Percentiles rank a stretch among this genome's conserved stretches.
Conservation (phyloP, 2,329 filamentous ascomycete genomes). For the Phoma herbarum region DNA sequence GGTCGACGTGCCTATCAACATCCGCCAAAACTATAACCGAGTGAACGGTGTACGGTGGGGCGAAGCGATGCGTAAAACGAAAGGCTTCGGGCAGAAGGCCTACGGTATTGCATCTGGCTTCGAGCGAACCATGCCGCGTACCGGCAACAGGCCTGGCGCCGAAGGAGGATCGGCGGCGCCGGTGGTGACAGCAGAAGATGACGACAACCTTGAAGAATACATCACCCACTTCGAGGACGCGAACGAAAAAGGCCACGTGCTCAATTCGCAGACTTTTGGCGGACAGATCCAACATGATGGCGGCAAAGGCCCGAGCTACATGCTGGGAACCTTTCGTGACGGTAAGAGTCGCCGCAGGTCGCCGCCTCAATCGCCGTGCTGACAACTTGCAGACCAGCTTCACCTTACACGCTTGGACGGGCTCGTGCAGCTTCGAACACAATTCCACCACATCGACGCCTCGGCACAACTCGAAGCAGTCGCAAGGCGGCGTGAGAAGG, state of each 20-base stretch:
- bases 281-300: constrained; percentile 77
- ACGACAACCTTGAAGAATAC: constrained; percentile 70
- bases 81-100: constrained; percentile 54
- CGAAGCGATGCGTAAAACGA: constrained; percentile 69
- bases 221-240: constrained; percentile 65
- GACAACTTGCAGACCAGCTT: constrained; percentile 70
- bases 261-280: constrained; percentile 84
- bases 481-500: constrained; percentile 53
- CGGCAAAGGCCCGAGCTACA: constrained; percentile 78
- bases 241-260: constrained; percentile 72
- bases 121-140: constrained; percentile 46
- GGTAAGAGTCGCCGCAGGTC: constrained; percentile 60
- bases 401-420: constrained; percentile 86
- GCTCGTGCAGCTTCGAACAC: constrained; percentile 87
- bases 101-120: constrained; percentile 60
- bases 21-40: constrained; percentile 80
- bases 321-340: constrained; percentile 89
- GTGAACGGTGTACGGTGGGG: constrained; percentile 86
- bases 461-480: constrained; percentile 73
- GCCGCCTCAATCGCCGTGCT: not conserved
- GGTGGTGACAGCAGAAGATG: constrained; percentile 62
- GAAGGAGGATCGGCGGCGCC: constrained; percentile 32
- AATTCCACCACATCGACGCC: constrained; percentile 93
- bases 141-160: constrained; percentile 38
- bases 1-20: constrained; percentile 82